Conservation (phyloP, 129 eudicot genomes). For the Tanacetum coccineum region DNA sequence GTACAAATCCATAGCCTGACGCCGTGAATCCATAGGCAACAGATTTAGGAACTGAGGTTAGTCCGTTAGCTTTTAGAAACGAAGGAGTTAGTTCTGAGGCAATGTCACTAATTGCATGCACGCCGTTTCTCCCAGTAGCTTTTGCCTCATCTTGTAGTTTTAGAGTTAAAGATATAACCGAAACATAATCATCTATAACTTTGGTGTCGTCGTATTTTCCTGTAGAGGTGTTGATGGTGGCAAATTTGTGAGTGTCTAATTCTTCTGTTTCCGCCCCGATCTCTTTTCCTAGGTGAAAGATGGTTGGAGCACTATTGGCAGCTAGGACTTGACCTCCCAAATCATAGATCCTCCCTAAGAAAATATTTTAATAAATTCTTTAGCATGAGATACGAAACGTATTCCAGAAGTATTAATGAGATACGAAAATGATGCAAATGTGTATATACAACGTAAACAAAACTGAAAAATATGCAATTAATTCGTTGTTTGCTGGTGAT, state of each 20-base stretch:
- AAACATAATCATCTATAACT: slow-evolving; percentile 36
- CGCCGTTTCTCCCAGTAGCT: slow-evolving; percentile 33
- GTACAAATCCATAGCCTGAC: slow-evolving; percentile 45
- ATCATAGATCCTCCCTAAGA: slow-evolving; percentile 40
- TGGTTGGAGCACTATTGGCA: slow-evolving; percentile 44
- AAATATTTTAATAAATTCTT: background rate
- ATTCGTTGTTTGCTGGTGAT: no score
- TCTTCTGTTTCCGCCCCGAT: slow-evolving; percentile 41
- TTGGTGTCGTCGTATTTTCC: slow-evolving; percentile 32
- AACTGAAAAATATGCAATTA: no score
- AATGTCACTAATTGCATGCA: slow-evolving; percentile 43
- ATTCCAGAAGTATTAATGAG: no score
- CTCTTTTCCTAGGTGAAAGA: slow-evolving; percentile 43
- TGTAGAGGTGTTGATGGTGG: slow-evolving; percentile 28
- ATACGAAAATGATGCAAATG: no score
- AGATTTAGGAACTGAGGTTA: slow-evolving; percentile 39
- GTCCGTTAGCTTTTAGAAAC: slow-evolving; percentile 38
- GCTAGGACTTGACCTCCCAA: slow-evolving; percentile 55
- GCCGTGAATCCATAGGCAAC: slow-evolving; percentile 48
- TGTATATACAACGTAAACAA: no score
- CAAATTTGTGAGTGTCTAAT: slow-evolving; percentile 35
- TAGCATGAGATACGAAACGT: background rate
- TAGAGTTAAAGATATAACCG: slow-evolving; percentile 39
- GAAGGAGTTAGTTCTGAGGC: slow-evolving; percentile 41
- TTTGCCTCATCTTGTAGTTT: slow-evolving; percentile 43